Evolutionary conservation across 331 rosid species (phyloP).

Genomic region (Quercus lobata): DNA sequence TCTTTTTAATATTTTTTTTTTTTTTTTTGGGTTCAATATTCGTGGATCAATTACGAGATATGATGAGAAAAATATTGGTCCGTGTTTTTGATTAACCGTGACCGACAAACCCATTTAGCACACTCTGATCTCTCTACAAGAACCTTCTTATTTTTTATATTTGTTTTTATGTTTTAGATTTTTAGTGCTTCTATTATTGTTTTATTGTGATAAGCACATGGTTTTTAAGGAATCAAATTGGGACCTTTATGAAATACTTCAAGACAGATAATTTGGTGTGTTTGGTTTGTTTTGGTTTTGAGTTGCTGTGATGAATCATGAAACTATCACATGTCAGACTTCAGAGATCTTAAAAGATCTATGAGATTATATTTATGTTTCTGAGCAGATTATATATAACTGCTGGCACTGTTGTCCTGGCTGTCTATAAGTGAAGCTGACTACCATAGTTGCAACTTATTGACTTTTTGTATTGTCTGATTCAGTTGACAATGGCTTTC

Average conservation of each 20-base stretch:
- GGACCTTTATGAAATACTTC: not conserved
- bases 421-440: not conserved
- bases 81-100: constrained; percentile 6
- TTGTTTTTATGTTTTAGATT: not conserved
- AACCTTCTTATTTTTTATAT: not conserved
- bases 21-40: no score
- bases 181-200: not conserved
- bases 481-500: not conserved
- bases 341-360: not conserved
- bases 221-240: no score
- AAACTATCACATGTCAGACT: constrained; percentile 6
- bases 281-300: not conserved
- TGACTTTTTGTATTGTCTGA: no score
- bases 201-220: no score
- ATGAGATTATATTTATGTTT: not conserved
- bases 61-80: constrained; percentile 3
- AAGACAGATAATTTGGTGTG: no score
- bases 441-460: not conserved
- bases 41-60: not conserved
- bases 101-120: not conserved
- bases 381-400: not conserved
- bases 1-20: not conserved
- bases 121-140: not conserved
- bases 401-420: not conserved
- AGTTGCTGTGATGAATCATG: constrained; percentile 6